phyloP scores from a whole-genome alignment of 2,329 filamentous ascomycete species.

The Akanthomyces muscarius region DNA sequence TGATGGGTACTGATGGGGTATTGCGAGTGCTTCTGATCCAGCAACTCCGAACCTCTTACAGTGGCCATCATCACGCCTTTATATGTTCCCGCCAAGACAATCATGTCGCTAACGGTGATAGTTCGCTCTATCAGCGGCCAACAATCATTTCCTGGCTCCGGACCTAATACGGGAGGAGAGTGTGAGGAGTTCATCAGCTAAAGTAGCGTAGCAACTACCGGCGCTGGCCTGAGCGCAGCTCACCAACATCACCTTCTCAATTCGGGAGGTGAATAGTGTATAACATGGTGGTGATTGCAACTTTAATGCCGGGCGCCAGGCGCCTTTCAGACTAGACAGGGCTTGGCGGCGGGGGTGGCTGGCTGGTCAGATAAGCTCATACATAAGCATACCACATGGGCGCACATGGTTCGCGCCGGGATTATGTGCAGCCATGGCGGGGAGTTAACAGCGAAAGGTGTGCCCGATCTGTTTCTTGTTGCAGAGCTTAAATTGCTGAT shows the following conservation, averaged over 20 bases:
- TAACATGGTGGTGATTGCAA: background rate
- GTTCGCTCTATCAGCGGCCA: no score
- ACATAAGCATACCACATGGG: background rate
- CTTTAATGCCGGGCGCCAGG: background rate
- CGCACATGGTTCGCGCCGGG: background rate
- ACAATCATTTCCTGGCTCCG: background rate
- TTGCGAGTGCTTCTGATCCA: background rate
- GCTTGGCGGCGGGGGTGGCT: conserved; percentile 1
- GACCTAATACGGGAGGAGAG: background rate
- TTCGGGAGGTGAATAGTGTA: background rate
- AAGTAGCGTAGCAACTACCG: background rate
- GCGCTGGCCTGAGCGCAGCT: background rate
- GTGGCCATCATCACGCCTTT: background rate
- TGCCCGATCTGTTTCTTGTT: background rate
- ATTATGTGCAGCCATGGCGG: background rate
- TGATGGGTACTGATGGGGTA: background rate
- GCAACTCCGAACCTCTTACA: background rate
- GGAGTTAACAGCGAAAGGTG: background rate
- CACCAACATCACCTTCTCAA: background rate
- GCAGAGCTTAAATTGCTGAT: background rate
- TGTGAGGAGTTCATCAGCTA: background rate
- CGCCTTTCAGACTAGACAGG: background rate
- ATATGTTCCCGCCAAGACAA: conserved; percentile 5
- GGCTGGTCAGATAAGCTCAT: background rate
- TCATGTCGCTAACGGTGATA: background rate